Conservation (phyloP, 2,329 filamentous ascomycete genomes). For the Hypocrella siamensis region DNA sequence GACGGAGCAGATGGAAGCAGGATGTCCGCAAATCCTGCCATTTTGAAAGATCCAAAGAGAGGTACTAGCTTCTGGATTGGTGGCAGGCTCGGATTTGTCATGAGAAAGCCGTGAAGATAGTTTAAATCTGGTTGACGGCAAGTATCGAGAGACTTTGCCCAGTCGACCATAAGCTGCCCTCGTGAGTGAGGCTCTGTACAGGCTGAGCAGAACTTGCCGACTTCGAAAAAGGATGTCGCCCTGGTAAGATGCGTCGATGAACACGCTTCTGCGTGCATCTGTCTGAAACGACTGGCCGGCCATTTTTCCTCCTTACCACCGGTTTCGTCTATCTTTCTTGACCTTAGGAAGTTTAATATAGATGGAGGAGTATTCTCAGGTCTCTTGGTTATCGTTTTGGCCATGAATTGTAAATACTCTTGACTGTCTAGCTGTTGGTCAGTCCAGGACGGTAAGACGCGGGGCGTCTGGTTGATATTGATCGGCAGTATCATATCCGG, state of each 20-base stretch:
- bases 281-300: constrained; percentile 18
- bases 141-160: constrained; percentile 46
- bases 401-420: constrained; percentile 12
- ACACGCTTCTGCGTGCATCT: constrained; percentile 37
- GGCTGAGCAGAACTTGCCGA: constrained; percentile 44
- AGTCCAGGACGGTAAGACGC: constrained; percentile 41
- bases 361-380: constrained; percentile 5
- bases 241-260: constrained; percentile 44
- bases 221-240: constrained; percentile 45
- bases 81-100: constrained; percentile 45
- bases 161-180: constrained; percentile 51
- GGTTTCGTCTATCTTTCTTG: neutral
- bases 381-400: constrained; percentile 13
- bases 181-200: constrained; percentile 51
- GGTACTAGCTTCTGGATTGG: constrained; percentile 52
- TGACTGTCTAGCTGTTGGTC: constrained; percentile 18
- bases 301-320: neutral
- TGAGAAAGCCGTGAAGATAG: constrained; percentile 57
- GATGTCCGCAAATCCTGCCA: constrained; percentile 60
- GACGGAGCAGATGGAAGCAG: constrained; percentile 46
- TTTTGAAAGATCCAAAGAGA: constrained; percentile 62
- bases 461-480: constrained; percentile 43
- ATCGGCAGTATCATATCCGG: constrained; percentile 77
- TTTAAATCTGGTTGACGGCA: constrained; percentile 67
- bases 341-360: constrained; percentile 1